phyloP scores from a whole-genome alignment of 129 eudicot genomes.

The Saussurea involucrata region DNA sequence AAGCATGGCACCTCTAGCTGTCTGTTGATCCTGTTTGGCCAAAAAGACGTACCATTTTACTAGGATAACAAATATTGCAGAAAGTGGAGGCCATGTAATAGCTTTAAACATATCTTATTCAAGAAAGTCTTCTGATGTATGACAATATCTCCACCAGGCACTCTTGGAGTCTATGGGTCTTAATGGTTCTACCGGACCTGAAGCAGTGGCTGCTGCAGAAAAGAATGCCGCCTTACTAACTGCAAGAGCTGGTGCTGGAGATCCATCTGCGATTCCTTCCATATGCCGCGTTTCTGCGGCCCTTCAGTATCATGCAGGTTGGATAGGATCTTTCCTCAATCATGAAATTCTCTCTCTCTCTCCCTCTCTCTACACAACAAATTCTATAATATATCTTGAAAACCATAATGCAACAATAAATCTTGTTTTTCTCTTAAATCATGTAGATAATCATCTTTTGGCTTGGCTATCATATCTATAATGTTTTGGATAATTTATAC shows the following conservation, averaged over 20 bases:
- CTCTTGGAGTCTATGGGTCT: conserved; percentile 82
- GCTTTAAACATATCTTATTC: background rate
- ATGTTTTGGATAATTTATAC: background rate
- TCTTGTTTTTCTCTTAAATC: background rate
- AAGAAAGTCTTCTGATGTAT: background rate
- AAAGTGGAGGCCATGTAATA: background rate
- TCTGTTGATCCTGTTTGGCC: background rate
- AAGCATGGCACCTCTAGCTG: background rate
- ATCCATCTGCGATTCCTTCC: conserved; percentile 91
- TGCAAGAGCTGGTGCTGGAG: conserved; percentile 84
- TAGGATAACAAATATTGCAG: background rate
- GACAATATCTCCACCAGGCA: conserved; percentile 39
- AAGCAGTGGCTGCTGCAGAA: conserved; percentile 73
- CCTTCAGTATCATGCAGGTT: conserved; percentile 89
- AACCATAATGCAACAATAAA: background rate
- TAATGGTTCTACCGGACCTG: conserved; percentile 66
- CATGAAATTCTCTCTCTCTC: background rate
- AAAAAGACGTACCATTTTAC: background rate
- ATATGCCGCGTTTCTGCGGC: conserved; percentile 85
- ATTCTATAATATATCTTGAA: background rate
- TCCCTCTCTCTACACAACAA: background rate
- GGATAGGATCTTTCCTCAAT: background rate
- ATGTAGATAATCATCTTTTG: background rate
- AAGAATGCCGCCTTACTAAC: conserved; percentile 73
- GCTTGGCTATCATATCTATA: background rate